Percentiles rank a stretch among this genome's conserved stretches.
phyloP scores from a whole-genome alignment of 768 basidiomycete genomes.

The Rickenella mellea region DNA sequence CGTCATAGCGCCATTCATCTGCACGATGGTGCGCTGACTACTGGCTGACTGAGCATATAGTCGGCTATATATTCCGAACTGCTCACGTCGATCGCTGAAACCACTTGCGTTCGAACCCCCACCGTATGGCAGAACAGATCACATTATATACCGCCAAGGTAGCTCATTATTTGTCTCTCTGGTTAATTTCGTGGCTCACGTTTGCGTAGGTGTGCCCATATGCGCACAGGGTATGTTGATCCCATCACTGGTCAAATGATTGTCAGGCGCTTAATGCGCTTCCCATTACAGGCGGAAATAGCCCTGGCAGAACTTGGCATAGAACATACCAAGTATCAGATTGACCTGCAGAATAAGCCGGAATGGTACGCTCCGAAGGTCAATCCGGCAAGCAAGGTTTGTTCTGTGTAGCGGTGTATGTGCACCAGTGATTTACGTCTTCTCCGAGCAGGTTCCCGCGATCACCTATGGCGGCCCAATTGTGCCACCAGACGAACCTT shows the following conservation, averaged over 20 bases:
- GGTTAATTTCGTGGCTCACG: neutral
- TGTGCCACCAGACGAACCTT: constrained; percentile 44
- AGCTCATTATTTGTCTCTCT: neutral
- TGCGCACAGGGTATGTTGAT: constrained; percentile 39
- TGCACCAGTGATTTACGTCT: too few species aligned
- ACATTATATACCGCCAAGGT: constrained; percentile 43
- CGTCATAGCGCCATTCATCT: too few species aligned
- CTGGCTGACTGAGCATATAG: too few species aligned
- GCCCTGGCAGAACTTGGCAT: constrained; percentile 49
- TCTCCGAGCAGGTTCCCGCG: constrained; percentile 37
- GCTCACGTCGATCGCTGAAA: too few species aligned
- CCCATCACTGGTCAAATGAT: neutral
- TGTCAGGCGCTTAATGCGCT: neutral
- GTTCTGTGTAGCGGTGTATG: constrained; percentile 1
- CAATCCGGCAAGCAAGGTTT: constrained; percentile 59
- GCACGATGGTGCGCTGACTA: too few species aligned
- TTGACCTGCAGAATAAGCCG: constrained; percentile 58
- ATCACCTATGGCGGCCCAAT: constrained; percentile 53
- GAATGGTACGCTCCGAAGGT: constrained; percentile 59
- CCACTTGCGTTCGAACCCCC: too few species aligned
- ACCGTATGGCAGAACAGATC: constrained; percentile 16
- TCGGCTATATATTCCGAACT: too few species aligned
- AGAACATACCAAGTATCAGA: constrained; percentile 39
- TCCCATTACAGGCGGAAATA: constrained; percentile 37
- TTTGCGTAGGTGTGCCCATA: constrained; percentile 42